A percentile compares a stretch with the other conserved stretches of the same genome.
Evolutionary conservation across 768 basidiomycete species (phyloP).

Genomic region (Terana coerulea): DNA sequence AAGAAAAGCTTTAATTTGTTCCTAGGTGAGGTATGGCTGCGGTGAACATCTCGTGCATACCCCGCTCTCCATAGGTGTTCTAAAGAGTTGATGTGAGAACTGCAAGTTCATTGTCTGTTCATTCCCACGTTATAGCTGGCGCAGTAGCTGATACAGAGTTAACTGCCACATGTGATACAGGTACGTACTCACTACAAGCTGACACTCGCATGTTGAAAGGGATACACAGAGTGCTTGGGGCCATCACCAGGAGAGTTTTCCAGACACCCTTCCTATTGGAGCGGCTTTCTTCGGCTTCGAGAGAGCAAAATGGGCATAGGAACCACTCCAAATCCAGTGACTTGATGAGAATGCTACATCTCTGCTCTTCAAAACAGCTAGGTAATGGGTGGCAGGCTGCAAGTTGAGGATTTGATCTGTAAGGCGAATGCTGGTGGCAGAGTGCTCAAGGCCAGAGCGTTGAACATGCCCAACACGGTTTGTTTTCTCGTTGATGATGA

Average conservation of each 20-base stretch:
- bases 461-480: not conserved
- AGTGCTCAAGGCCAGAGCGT: not conserved
- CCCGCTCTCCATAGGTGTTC: no score
- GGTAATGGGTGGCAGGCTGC: no score
- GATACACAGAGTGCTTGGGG: slow-evolving; percentile 4
- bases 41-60: not conserved
- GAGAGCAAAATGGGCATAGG: not conserved
- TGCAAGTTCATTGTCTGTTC: not conserved
- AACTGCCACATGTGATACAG: not conserved
- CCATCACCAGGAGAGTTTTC: slow-evolving; percentile 7
- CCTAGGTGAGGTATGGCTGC: not conserved
- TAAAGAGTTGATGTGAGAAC: slow-evolving; percentile 1
- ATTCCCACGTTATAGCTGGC: slow-evolving; percentile 5
- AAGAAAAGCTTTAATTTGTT: slow-evolving; percentile 5
- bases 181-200: not conserved
- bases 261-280: not conserved
- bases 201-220: slow-evolving; percentile 5
- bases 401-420: slow-evolving; percentile 8
- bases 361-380: no score
- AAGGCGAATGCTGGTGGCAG: slow-evolving; percentile 10
- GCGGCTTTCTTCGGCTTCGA: not conserved
- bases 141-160: not conserved
- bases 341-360: no score
- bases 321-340: no score
- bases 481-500: slow-evolving; percentile 10